Conservation (phyloP, 192 early-diverging fungal genomes). For the Pilaira anomala region DNA sequence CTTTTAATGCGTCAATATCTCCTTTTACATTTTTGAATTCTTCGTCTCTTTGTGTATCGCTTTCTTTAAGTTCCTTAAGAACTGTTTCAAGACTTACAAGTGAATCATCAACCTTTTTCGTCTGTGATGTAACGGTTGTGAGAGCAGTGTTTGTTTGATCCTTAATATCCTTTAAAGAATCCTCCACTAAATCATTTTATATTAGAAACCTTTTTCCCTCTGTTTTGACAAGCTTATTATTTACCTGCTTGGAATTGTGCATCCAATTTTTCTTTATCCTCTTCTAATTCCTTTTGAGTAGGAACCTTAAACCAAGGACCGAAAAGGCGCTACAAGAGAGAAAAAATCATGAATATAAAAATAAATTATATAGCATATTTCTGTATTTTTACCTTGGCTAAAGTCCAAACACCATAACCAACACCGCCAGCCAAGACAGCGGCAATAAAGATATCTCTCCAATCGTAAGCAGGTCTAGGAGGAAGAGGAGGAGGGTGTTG, state of each 20-base stretch:
- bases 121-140: slow-evolving; percentile 62
- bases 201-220: neutral
- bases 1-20: slow-evolving; percentile 69
- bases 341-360: too few relatives aligned
- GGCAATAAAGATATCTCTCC: slow-evolving; percentile 93
- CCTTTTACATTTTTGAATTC: slow-evolving; percentile 70
- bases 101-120: slow-evolving; percentile 64
- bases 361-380: neutral
- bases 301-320: slow-evolving; percentile 57
- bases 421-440: slow-evolving; percentile 82
- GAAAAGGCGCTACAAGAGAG: slow-evolving; percentile 48
- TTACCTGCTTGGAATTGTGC: slow-evolving; percentile 54
- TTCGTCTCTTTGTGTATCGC: slow-evolving; percentile 62
- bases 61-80: slow-evolving; percentile 59
- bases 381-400: slow-evolving; percentile 61
- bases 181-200: slow-evolving; percentile 27
- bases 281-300: slow-evolving; percentile 67
- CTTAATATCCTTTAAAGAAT: slow-evolving; percentile 55
- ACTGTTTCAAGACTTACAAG: slow-evolving; percentile 62
- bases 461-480: slow-evolving; percentile 67
- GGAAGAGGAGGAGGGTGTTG: slow-evolving; percentile 40
- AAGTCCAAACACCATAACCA: slow-evolving; percentile 78
- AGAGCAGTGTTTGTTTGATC: slow-evolving; percentile 63
- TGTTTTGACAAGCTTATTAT: neutral
- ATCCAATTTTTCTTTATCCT: slow-evolving; percentile 68